A percentile compares a stretch with the other conserved stretches of the same genome.
phyloP scores from a whole-genome alignment of 306 rosid genomes.

The Lathyrus aphaca region DNA sequence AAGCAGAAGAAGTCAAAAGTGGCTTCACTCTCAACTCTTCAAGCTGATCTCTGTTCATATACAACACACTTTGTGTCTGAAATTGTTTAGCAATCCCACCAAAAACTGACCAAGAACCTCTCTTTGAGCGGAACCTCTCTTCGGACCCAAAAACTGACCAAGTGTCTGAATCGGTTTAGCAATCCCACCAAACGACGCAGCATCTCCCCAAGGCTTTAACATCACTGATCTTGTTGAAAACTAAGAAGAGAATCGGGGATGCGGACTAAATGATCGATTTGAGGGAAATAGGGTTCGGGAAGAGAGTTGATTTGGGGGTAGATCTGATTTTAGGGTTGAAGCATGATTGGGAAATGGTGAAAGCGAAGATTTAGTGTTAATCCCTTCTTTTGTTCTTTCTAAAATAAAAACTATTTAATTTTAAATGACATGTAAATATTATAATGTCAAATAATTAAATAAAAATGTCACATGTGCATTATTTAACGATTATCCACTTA shows the following conservation, averaged over 20 bases:
- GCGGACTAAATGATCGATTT: constrained; percentile 72
- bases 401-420: too few species aligned
- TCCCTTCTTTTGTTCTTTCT: too few species aligned
- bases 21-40: constrained; percentile 19
- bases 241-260: constrained; percentile 78
- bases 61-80: too few species aligned
- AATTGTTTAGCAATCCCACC: too few species aligned
- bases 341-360: not conserved
- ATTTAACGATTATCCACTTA: too few species aligned
- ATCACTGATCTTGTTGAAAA: constrained; percentile 95
- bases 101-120: too few species aligned
- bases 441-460: too few species aligned
- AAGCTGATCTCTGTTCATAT: too few species aligned
- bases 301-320: not conserved
- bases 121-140: too few species aligned
- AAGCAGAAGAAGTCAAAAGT: constrained; percentile 82
- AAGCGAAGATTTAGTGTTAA: not conserved
- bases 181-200: constrained; percentile 85
- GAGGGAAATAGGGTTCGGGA: constrained; percentile 48
- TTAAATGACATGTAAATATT: too few species aligned
- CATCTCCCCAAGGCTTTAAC: constrained; percentile 94
- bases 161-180: constrained; percentile 87
- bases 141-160: constrained; percentile 76
- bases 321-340: constrained; percentile 29
- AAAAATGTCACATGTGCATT: too few species aligned